Evolutionary conservation across 345 rosid genomes (phyloP).

Genomic region (Moringa oleifera): DNA sequence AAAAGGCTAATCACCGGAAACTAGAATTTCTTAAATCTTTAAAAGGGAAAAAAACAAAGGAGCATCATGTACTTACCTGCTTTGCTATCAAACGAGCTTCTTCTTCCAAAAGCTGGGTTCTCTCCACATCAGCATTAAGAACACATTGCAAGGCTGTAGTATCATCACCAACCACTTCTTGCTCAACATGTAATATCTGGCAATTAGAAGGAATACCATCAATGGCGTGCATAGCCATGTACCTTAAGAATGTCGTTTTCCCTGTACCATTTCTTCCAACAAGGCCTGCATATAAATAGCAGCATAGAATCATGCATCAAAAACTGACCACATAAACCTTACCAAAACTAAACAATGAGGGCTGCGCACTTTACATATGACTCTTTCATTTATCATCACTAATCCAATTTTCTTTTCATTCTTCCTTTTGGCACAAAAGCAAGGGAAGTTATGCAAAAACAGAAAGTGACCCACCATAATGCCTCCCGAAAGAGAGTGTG

Average conservation of each 20-base stretch:
- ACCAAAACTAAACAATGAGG: not conserved
- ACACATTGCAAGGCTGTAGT: constrained; percentile 92
- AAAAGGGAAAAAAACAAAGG: constrained; percentile 4
- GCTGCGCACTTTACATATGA: not conserved
- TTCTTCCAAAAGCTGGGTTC: constrained; percentile 80
- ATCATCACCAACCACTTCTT: constrained; percentile 93
- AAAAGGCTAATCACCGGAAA: constrained; percentile 12
- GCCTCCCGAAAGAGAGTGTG: constrained; percentile 92
- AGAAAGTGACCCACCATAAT: constrained; percentile 65
- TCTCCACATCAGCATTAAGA: constrained; percentile 84
- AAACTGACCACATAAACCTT: not conserved
- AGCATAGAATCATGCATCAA: constrained; percentile 1
- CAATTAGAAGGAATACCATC: constrained; percentile 94
- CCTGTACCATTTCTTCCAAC: constrained; percentile 99
- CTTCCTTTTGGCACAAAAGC: constrained; percentile 8
- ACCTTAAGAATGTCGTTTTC: constrained; percentile 92
- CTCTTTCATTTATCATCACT: not conserved
- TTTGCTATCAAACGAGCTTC: constrained; percentile 59
- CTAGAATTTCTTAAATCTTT: constrained; percentile 2
- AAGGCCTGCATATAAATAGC: constrained; percentile 53
- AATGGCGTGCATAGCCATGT: constrained; percentile 97
- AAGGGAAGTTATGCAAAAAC: constrained; percentile 2
- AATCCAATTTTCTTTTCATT: constrained; percentile 3
- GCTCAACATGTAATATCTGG: constrained; percentile 97
- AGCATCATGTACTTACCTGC: constrained; percentile 46